Evolutionary conservation across 495 filamentous ascomycete species (phyloP), one percentile per base, ranked within the genome.

Genomic region (Xylaria longipes): DNA sequence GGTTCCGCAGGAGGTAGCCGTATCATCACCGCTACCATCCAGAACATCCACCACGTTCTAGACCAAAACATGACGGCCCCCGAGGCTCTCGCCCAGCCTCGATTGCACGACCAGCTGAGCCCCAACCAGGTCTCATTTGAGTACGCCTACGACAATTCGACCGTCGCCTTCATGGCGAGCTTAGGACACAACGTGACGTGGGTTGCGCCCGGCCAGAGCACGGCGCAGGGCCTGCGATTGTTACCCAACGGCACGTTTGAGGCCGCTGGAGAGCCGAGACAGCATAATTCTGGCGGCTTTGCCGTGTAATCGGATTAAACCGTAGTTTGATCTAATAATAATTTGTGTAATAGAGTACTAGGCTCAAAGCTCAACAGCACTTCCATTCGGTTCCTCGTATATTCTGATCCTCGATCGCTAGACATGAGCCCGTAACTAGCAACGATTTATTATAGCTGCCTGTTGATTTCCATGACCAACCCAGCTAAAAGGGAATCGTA

Each of bases 1-100:
- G 95, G 93, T 1, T 89, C 93, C 0, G 94, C 94, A 0, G 95
- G 95, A 29, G 95, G 95, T 8, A 92, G 89, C n/a, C 87, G 93
- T 6, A 98, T 97, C 78, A 95, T 95, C 80, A 97, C 93, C 0
- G 84, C 93, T 0, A 95, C 92, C 0, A 86, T 94, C 56, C 93
- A 96, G 80, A 90, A 88, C 65, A 86, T 95, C 29, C 91, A 91
- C 75, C 85, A 93, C 75, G 83, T 93, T 6, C 83, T 98, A 0
- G 92, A 95, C 68, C 84, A 88, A 31, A 83, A 84, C 50, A 81
- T 90, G 74, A 87, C 82, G 1, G 80, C 90, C 54, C 75, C 82
- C 5, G 84, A 91, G 48, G 90, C 92, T 0, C 83, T 97, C 25
- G 88, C 88, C 0, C 74, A 82, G 46, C 92, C 93, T 3, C 82